Evolutionary conservation across 345 rosid species (phyloP), one percentile per base, ranked within the genome.

Genomic region (Gossypium bickii): DNA sequence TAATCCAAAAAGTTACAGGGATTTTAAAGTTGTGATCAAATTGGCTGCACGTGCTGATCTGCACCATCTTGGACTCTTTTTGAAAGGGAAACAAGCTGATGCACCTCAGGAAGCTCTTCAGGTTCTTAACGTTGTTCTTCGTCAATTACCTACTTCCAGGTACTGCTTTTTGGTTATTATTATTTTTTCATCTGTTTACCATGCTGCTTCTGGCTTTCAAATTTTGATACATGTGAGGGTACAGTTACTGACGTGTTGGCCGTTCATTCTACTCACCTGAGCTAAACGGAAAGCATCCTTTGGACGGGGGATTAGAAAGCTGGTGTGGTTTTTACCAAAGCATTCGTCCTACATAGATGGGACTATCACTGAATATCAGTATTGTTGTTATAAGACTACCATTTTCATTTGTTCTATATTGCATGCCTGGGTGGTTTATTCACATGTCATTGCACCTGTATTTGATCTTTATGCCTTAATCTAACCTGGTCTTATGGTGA

Each of bases 311-410:
- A 67, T 77, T 94, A 81, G 98, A 94, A 83, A 90, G 98, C 74
- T 94, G 98, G 98, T 92, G 97, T 75, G 98, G 98, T 67, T 94
- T 94, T 75, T 94, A 94, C 76, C 98, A 94, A 72, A 94, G 98
- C 75, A 92, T 92, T 76, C 97, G 97, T 48, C 97, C 98, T 13
- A 94, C 98, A 9, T 97, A 94, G 82, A 92, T 87, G 94, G 98
- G 97, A 4, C 78, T 94, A 11, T 94, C 98, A 0, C 83, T 94
- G 29, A 94, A 94, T 74, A 94, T 94, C 63, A 97, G 98, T 89
- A 74, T 2, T 4, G 71, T 38, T 17, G 16, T 59, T 29, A 9
- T 45, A 17, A 55, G 49, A 11, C 49, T 80, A 34, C 16, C 43
- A 22, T 64, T 70, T 80, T 80, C 65, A 27, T 73, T 49, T 41